phyloP scores from a whole-genome alignment of 1,139 yeast species.

The Saccharomycopsis hybrid region DNA sequence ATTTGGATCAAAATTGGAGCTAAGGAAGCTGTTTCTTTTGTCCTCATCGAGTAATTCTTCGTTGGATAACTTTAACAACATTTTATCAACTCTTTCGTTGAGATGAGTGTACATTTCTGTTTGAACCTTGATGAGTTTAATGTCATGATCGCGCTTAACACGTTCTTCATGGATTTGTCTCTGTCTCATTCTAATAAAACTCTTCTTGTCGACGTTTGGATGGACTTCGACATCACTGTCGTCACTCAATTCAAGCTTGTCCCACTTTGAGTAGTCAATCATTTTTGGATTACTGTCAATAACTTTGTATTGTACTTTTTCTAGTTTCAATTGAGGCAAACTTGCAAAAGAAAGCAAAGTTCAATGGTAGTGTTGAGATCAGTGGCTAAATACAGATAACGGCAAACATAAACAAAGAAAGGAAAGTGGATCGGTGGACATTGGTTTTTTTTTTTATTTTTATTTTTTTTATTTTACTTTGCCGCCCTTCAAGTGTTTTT shows the following conservation, averaged over 20 bases:
- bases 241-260: constrained; percentile 88
- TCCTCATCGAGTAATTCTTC: constrained; percentile 37
- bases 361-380: background rate
- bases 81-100: constrained; percentile 61
- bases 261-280: constrained; percentile 95
- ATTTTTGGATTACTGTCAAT: background rate
- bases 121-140: constrained; percentile 69
- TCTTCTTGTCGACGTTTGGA: constrained; percentile 92
- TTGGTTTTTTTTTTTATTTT: background rate
- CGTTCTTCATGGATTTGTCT: constrained; percentile 95
- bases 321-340: background rate
- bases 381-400: no score
- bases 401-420: no score
- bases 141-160: constrained; percentile 67
- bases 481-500: background rate
- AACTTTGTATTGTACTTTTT: no score
- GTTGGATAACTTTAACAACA: constrained; percentile 40
- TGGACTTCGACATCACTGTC: constrained; percentile 97
- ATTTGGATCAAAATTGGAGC: constrained; percentile 46
- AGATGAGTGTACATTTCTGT: constrained; percentile 69
- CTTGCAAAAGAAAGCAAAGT: background rate
- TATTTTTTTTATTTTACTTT: background rate
- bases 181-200: constrained; percentile 95
- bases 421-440: no score
- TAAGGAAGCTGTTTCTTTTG: constrained; percentile 38